phyloP scores from a whole-genome alignment of 805 yeast species.

The Yamadazyma phyllophila region DNA sequence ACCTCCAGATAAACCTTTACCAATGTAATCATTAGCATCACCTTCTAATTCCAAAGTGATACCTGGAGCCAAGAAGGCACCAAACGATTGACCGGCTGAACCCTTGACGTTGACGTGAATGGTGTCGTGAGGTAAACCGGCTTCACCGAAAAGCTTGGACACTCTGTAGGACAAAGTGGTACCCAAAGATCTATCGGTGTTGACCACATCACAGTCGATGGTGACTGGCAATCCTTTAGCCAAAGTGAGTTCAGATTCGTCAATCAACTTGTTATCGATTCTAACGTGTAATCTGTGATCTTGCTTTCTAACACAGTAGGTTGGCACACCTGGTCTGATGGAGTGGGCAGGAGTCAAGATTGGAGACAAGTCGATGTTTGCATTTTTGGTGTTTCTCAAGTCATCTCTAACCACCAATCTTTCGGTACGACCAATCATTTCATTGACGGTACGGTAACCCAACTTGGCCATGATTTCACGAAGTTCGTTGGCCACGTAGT shows the following conservation, averaged over 20 bases:
- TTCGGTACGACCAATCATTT: slow-evolving; percentile 98
- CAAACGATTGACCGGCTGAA: slow-evolving; percentile 97
- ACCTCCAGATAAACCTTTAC: slow-evolving; percentile 97
- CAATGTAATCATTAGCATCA: slow-evolving; percentile 97
- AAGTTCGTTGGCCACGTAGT: slow-evolving; percentile 88
- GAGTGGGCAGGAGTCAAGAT: slow-evolving; percentile 95
- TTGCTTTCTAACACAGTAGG: slow-evolving; percentile 87
- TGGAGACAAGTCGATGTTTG: slow-evolving; percentile 88
- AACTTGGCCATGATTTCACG: slow-evolving; percentile 90
- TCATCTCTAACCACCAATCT: slow-evolving; percentile 82
- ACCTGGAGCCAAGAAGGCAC: slow-evolving; percentile 96
- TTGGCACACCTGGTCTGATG: slow-evolving; percentile 95
- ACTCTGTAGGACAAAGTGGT: slow-evolving; percentile 92
- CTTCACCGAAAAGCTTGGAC: slow-evolving; percentile 89
- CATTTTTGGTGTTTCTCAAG: slow-evolving; percentile 82
- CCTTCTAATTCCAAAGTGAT: slow-evolving; percentile 93
- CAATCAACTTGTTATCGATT: slow-evolving; percentile 91
- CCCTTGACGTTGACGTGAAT: slow-evolving; percentile 90
- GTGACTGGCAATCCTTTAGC: slow-evolving; percentile 96
- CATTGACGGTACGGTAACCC: slow-evolving; percentile 93
- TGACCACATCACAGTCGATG: slow-evolving; percentile 87
- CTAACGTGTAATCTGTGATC: slow-evolving; percentile 92
- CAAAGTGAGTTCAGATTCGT: slow-evolving; percentile 92
- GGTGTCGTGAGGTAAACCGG: slow-evolving; percentile 93
- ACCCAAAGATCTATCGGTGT: slow-evolving; percentile 96